Conservation (phyloP, 164 flowering plant species). For the Dillenia suffruticosa region DNA sequence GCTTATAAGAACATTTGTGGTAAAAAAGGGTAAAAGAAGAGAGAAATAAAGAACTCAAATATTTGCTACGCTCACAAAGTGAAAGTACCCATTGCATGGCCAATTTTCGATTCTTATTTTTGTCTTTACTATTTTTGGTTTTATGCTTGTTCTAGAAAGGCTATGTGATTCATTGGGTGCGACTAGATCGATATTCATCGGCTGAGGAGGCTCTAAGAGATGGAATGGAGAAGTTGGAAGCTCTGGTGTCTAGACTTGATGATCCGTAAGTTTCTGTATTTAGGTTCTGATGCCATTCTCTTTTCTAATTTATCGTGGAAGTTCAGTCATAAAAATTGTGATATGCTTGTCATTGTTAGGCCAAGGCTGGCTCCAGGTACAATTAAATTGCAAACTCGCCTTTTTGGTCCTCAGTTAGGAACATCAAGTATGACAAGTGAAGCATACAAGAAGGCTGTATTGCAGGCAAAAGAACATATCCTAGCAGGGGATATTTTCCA, state of each 20-base stretch:
- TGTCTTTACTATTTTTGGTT: neutral
- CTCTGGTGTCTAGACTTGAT: conserved; percentile 56
- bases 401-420: conserved; percentile 60
- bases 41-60: too few relatives aligned
- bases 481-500: conserved; percentile 95
- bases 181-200: conserved; percentile 58
- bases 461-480: conserved; percentile 87
- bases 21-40: too few relatives aligned
- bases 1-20: too few relatives aligned
- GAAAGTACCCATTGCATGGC: too few relatives aligned
- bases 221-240: conserved; percentile 62
- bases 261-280: conserved; percentile 49
- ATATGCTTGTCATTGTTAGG: conserved; percentile 32
- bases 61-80: too few relatives aligned
- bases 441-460: conserved; percentile 66
- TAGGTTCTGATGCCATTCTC: neutral
- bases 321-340: neutral
- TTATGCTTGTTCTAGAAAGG: conserved; percentile 53
- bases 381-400: conserved; percentile 46
- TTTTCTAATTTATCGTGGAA: neutral
- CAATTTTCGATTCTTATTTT: too few relatives aligned
- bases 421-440: conserved; percentile 72
- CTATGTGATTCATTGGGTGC: conserved; percentile 88
- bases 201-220: conserved; percentile 65
- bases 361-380: conserved; percentile 76